Percentiles rank a stretch among this genome's conserved stretches.
Evolutionary conservation across 148 eudicot species (phyloP).

Genomic region (Vaccinium vitisidaea): DNA sequence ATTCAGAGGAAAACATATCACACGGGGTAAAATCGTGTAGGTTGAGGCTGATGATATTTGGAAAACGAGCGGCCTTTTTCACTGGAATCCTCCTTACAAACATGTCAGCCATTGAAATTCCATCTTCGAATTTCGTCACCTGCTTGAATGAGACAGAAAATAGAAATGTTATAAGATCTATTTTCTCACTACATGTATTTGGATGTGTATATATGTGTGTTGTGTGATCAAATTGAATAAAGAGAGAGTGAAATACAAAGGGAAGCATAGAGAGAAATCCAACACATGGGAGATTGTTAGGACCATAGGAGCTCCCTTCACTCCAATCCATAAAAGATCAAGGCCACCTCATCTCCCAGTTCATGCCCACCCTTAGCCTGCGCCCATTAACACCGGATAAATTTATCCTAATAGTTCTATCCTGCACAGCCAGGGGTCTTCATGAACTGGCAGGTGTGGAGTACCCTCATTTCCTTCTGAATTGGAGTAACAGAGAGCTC

Average conservation of each 20-base stretch:
- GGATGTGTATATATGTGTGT: no score
- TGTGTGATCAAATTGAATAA: no score
- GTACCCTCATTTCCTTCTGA: slow-evolving; percentile 21
- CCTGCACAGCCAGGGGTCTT: slow-evolving; percentile 22
- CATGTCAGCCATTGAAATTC: neutral
- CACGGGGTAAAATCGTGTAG: no score
- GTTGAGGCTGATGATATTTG: neutral
- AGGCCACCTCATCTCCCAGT: slow-evolving; percentile 36
- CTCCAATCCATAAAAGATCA: slow-evolving; percentile 28
- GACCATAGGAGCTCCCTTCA: slow-evolving; percentile 31
- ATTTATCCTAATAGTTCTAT: neutral
- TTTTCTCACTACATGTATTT: no score
- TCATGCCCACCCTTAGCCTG: slow-evolving; percentile 34
- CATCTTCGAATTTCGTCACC: neutral
- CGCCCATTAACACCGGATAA: neutral
- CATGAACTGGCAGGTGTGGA: slow-evolving; percentile 27
- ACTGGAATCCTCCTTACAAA: neutral
- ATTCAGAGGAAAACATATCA: neutral
- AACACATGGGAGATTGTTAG: neutral
- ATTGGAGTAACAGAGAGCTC: slow-evolving; percentile 22
- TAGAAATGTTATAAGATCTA: no score
- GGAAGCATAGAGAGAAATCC: neutral
- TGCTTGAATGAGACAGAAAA: neutral
- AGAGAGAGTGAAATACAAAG: neutral
- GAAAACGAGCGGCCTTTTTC: neutral